Conservation (phyloP, 2,329 filamentous ascomycete species). For the Penicillium sclerotigenum region DNA sequence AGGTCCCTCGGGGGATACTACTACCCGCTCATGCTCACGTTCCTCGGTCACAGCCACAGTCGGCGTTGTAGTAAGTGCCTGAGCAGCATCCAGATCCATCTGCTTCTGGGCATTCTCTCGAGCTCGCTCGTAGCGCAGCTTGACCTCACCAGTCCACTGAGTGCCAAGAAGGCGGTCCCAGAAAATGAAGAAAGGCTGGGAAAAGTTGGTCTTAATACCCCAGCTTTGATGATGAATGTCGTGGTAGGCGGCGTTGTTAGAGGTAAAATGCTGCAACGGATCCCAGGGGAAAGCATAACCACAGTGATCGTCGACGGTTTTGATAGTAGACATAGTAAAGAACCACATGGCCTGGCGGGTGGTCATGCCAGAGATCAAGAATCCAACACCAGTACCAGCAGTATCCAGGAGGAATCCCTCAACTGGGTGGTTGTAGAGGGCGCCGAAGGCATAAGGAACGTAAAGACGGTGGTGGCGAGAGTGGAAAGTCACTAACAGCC, state of each 20-base stretch:
- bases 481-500: constrained; percentile 71
- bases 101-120: constrained; percentile 56
- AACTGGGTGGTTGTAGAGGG: constrained; percentile 92
- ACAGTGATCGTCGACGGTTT: constrained; percentile 97
- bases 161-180: constrained; percentile 85
- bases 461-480: constrained; percentile 95
- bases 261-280: constrained; percentile 83
- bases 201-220: constrained; percentile 76
- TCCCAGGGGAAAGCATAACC: constrained; percentile 96
- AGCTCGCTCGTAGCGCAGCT: constrained; percentile 57
- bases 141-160: constrained; percentile 70
- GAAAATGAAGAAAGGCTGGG: constrained; percentile 71
- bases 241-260: constrained; percentile 95
- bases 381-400: constrained; percentile 77
- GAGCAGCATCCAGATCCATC: constrained; percentile 47
- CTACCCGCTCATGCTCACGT: constrained; percentile 21
- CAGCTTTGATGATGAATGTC: constrained; percentile 98
- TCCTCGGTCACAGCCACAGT: constrained; percentile 4
- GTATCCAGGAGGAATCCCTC: constrained; percentile 95
- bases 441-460: constrained; percentile 94
- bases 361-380: constrained; percentile 78
- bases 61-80: constrained; percentile 26
- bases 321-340: constrained; percentile 84
- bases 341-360: constrained; percentile 83
- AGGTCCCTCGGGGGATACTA: constrained; percentile 27